Evolutionary conservation across 495 filamentous ascomycete genomes (phyloP), one percentile per base, ranked within the genome.

Genomic region (Letharia lupina): DNA sequence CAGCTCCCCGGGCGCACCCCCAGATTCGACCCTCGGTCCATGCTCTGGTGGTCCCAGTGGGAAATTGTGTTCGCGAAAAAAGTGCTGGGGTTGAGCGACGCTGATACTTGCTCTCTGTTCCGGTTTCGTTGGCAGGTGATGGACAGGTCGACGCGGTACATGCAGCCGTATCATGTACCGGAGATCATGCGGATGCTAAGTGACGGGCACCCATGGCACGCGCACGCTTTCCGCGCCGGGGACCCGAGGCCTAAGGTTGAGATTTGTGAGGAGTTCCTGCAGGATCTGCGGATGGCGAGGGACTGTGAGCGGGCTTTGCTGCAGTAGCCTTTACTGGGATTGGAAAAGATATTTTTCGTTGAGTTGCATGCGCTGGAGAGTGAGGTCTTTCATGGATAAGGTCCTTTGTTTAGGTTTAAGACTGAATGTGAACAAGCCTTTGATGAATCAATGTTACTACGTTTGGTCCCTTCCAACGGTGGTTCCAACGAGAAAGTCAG

Each of bases 11-110:
- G 16, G 13, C 33, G 54, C 33, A 39, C 1, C 5, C 54, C 54
- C 2, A 35, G 7, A 11, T 57, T 57, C 54, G 54, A 57, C n/a
- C 54, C 54, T 1, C 54, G 54, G 10, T 57, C 33, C 10, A 57
- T 57, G 54, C 54, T 57, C 7, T 57, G 54, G 54, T 57, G 33
- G 31, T 57, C 54, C 31, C 54, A 57, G 33, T 57, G 54, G 54
- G 54, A 57, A 33, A 57, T 57, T 57, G 33, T 57, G 2, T 57
- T 57, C 15, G 54, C 54, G 33, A 57, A 57, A 7, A 57, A 37
- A 20, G 54, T 37, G 54, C 1, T 57, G 15, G 4, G 33, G 13
- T 23, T 57, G 54, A 57, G 54, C 16, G 54, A 57, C 33, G 54
- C 31, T 16, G 54, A 57, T 20, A 57, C 54, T 16, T 57, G 54